Percentiles rank a stretch among this genome's conserved stretches.
These are phyloP conservation scores for Trametes versicolor DNA, from an alignment of 1,284 basidiomycete species.

Conservation along the genomic window DNA sequence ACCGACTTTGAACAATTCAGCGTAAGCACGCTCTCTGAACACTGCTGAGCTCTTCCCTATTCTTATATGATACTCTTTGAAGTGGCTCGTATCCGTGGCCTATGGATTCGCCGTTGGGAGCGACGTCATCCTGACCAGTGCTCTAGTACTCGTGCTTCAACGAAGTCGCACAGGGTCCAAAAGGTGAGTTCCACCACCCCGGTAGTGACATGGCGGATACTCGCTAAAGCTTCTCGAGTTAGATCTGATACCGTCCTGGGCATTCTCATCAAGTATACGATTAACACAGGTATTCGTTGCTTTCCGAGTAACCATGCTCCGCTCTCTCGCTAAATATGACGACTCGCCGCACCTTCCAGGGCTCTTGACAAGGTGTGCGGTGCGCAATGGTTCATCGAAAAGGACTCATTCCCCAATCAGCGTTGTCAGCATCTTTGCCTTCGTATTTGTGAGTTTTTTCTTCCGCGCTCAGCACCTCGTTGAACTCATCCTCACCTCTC, in stretches of 20 bases:
- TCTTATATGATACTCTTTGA: too few relatives aligned
- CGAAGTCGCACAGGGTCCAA: conserved; percentile 16
- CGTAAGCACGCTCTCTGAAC: neutral
- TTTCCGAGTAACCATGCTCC: too few relatives aligned
- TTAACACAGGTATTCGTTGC: conserved; percentile 22
- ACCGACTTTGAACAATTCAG: conserved; percentile 10
- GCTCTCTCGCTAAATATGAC: too few relatives aligned
- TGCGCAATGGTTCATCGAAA: neutral
- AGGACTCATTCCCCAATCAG: neutral
- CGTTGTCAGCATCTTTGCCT: conserved; percentile 1
- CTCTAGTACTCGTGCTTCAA: conserved; percentile 16
- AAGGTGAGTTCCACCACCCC: conserved; percentile 7
- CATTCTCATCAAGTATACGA: conserved; percentile 20
- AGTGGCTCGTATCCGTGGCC: conserved; percentile 22
- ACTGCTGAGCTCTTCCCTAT: too few relatives aligned
- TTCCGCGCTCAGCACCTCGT: neutral
- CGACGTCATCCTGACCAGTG: conserved; percentile 18
- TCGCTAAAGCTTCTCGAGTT: neutral
- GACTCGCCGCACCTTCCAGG: neutral
- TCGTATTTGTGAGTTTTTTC: conserved; percentile 8
- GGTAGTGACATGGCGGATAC: too few relatives aligned
- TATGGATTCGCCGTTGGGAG: conserved; percentile 11
- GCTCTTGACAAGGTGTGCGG: conserved; percentile 5
- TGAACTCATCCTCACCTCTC: neutral
- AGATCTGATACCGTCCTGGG: conserved; percentile 19